These are phyloP conservation scores for Cladophialophora chaetospira DNA, from an alignment of 2,329 filamentous ascomycete genomes.

Conservation along the genomic window DNA sequence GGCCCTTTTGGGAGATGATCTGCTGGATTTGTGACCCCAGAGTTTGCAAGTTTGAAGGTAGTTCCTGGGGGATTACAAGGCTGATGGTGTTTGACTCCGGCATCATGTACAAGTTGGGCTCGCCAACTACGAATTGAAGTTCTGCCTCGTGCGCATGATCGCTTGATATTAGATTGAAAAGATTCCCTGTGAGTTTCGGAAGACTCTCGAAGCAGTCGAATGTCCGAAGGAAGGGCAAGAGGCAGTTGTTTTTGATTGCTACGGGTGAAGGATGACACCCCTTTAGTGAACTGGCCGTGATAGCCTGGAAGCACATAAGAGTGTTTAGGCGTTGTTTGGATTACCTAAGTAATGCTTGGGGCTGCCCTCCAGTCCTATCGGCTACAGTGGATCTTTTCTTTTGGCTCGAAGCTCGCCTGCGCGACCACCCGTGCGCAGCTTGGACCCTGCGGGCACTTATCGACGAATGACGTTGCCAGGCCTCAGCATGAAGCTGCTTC, in stretches of 20 bases:
- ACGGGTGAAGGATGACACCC: too few relatives aligned
- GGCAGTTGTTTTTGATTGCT: too few relatives aligned
- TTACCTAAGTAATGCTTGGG: background rate
- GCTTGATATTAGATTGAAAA: background rate
- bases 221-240: too few relatives aligned
- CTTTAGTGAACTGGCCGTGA: too few relatives aligned
- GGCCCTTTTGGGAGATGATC: conserved; percentile 75
- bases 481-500: conserved; percentile 11
- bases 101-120: conserved; percentile 9
- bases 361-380: background rate
- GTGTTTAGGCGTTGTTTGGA: too few relatives aligned
- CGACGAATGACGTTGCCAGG: conserved; percentile 15
- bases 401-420: background rate
- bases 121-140: background rate
- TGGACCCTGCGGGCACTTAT: background rate
- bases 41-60: conserved; percentile 6
- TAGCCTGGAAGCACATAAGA: too few relatives aligned
- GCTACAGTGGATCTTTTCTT: conserved; percentile 1
- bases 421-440: background rate
- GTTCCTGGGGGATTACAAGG: conserved; percentile 21
- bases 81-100: conserved; percentile 23
- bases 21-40: conserved; percentile 47
- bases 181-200: background rate
- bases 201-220: too few relatives aligned
- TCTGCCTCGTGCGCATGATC: background rate